Evolutionary conservation across 495 filamentous ascomycete species (phyloP).

Genomic region (Hyphodiscus hymeniophilus): DNA sequence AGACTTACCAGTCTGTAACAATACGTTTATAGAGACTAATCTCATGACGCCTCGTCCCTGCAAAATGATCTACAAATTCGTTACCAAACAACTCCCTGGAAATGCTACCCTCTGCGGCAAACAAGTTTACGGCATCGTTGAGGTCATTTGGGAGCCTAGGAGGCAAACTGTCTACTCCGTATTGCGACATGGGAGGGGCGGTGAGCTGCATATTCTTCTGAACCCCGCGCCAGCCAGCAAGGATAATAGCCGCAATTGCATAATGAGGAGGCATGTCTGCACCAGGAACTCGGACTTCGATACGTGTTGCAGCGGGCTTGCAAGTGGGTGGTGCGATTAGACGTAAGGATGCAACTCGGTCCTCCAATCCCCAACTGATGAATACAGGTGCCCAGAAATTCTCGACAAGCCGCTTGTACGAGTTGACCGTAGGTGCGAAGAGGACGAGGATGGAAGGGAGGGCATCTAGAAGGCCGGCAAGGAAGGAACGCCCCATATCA

Average conservation of each 20-base stretch:
- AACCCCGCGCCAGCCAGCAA: slow-evolving; percentile 79
- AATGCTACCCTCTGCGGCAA: slow-evolving; percentile 66
- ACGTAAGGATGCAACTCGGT: slow-evolving; percentile 84
- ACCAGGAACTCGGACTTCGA: slow-evolving; percentile 85
- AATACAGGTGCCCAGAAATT: slow-evolving; percentile 99
- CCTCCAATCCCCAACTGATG: slow-evolving; percentile 93
- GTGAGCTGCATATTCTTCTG: slow-evolving; percentile 80
- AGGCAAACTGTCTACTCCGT: slow-evolving; percentile 54
- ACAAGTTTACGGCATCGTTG: slow-evolving; percentile 69
- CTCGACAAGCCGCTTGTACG: slow-evolving; percentile 94
- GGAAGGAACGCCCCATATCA: slow-evolving; percentile 84
- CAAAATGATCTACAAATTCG: slow-evolving; percentile 92
- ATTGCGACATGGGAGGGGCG: slow-evolving; percentile 74
- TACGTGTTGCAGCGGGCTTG: slow-evolving; percentile 74
- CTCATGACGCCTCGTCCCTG: slow-evolving; percentile 88
- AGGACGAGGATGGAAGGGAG: slow-evolving; percentile 93
- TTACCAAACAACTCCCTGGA: slow-evolving; percentile 89
- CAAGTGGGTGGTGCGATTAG: slow-evolving; percentile 81
- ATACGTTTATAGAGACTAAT: slow-evolving; percentile 90
- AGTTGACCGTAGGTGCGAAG: slow-evolving; percentile 89
- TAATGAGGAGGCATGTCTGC: slow-evolving; percentile 86
- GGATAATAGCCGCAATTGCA: slow-evolving; percentile 80
- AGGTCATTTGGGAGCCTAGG: slow-evolving; percentile 70
- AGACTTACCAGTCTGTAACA: slow-evolving; percentile 75
- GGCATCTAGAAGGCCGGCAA: slow-evolving; percentile 82